Evolutionary conservation across 371 early-diverging fungal species (phyloP), one percentile per base, ranked within the genome.

Genomic region (Mucor racemosus): DNA sequence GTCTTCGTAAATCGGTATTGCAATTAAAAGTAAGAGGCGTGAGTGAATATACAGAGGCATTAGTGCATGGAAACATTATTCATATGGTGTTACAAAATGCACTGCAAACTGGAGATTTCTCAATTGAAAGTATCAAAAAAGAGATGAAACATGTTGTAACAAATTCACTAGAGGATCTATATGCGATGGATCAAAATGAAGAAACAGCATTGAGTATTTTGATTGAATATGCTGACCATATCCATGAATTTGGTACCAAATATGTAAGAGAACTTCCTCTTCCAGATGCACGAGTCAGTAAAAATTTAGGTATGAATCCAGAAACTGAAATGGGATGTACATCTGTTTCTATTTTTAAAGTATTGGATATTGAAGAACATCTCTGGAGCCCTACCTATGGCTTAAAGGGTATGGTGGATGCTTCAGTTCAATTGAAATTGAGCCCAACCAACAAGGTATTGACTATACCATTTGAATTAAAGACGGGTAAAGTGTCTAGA

Each of bases 371-470:
- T 62, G 99, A 98, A 73, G 98, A 98, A 62, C 88, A 88, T 64
- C 80, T 96, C 8, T 96, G 95, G 94, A 95, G 96, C 21, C 94
- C 95, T 3, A 92, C 80, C 55, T 95, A 86, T 75, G 99, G 99
- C 0, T 68, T 98, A 15, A 97, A 97, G 58, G 99, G 99, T 17
- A 95, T 93, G 74, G 84, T 98, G 8, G 98, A 98, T 68, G 91
- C 89, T 21, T 85, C 93, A 1, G 61, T 94, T 5, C 78, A 90
- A 56, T 80, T 86, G 0, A 71, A 71, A 6, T 64, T 89, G 58
- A 63, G 66, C 1, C 76, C 75, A 1, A 66, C 48, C 19, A 62
- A 65, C 2, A 75, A 67, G 35, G 77, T 72, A 0, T 44, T 84
- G 34, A 76, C 79, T 1, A 84, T 90, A 31, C 98, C 98, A 0